These are phyloP conservation scores for Stenogyne calaminthoides DNA, from an alignment of 305 asterid species.

Conservation along the genomic window DNA sequence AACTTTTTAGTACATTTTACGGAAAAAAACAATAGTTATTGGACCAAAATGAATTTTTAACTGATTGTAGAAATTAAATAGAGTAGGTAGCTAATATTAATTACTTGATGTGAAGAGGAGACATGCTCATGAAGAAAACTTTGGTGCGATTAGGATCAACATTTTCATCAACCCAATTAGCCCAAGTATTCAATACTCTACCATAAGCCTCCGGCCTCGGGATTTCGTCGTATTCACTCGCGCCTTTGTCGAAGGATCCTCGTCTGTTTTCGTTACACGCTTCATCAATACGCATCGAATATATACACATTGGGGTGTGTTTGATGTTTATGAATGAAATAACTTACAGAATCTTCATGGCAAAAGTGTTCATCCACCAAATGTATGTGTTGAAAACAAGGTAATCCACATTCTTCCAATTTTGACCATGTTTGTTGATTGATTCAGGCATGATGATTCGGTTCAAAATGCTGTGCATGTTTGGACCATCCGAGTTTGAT, in stretches of 20 bases:
- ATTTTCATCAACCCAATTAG: constrained; percentile 66
- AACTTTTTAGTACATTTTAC: too few species aligned
- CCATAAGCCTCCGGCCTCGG: constrained; percentile 63
- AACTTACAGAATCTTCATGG: constrained; percentile 86
- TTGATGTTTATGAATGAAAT: not conserved
- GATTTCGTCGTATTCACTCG: constrained; percentile 70
- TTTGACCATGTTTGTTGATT: constrained; percentile 69
- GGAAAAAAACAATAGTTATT: too few species aligned
- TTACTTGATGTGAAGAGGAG: constrained; percentile 96
- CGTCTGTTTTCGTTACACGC: constrained; percentile 42
- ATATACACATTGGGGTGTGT: too few species aligned
- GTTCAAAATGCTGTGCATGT: constrained; percentile 79
- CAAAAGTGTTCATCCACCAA: constrained; percentile 96
- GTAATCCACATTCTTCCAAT: constrained; percentile 84
- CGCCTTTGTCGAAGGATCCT: constrained; percentile 73
- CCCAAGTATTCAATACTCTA: constrained; percentile 80
- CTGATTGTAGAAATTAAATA: not conserved
- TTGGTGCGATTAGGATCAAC: constrained; percentile 61
- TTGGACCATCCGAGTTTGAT: constrained; percentile 85
- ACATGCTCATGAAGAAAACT: constrained; percentile 92
- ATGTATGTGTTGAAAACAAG: constrained; percentile 86
- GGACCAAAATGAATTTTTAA: not conserved
- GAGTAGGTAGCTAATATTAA: not conserved
- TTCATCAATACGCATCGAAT: not conserved
- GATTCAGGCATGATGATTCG: constrained; percentile 87